Evolutionary conservation across 306 rosid genomes (phyloP).

Genomic region (Cucurbita moschata): DNA sequence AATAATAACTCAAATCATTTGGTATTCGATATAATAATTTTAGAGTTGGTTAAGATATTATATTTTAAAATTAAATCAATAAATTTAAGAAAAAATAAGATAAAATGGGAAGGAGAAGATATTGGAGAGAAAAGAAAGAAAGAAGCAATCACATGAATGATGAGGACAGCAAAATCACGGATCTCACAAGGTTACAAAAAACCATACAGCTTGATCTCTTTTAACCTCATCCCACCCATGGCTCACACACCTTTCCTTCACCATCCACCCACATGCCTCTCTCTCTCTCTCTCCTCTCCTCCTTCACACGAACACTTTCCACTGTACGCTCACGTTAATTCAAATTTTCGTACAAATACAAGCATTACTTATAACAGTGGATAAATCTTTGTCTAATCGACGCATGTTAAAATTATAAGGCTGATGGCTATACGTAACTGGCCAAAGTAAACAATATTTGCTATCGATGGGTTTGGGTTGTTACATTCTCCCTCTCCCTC

Average conservation of each 20-base stretch:
- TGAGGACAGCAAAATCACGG: constrained; percentile 42
- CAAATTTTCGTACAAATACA: too few species aligned
- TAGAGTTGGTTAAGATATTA: background rate
- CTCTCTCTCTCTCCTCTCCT: background rate
- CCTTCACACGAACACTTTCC: background rate
- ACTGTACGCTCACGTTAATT: too few species aligned
- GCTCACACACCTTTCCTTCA: constrained; percentile 1
- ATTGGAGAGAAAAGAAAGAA: background rate
- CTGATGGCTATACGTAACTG: too few species aligned
- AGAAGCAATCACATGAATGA: constrained; percentile 20
- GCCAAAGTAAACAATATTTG: too few species aligned
- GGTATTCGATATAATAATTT: background rate
- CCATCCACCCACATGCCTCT: background rate
- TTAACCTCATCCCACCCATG: constrained; percentile 9
- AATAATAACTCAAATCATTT: background rate
- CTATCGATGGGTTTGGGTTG: too few species aligned
- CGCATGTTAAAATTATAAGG: too few species aligned
- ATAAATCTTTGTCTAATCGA: too few species aligned
- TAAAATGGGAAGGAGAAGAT: background rate
- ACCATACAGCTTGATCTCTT: constrained; percentile 6
- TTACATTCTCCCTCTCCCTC: too few species aligned
- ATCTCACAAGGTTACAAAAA: constrained; percentile 27
- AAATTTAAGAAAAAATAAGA: background rate
- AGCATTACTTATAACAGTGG: too few species aligned
- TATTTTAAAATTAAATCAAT: background rate